phyloP scores from a whole-genome alignment of 116 monocot species.

The Zostera marina region DNA sequence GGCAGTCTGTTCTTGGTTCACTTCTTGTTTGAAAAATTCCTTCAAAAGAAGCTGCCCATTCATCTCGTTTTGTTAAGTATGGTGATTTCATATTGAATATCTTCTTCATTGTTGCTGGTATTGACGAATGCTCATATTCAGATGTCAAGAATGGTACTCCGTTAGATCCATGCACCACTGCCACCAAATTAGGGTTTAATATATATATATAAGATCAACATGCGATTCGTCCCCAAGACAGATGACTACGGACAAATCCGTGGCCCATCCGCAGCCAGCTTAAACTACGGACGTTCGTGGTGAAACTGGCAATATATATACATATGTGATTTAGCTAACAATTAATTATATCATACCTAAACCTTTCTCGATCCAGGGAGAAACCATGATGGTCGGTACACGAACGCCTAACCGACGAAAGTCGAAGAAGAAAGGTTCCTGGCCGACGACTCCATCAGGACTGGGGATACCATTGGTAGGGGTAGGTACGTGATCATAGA shows the following conservation, averaged over 20 bases:
- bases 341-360: conserved; percentile 28
- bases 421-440: conserved; percentile 44
- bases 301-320: too few relatives aligned
- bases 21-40: conserved; percentile 40
- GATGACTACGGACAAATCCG: not conserved
- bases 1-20: conserved; percentile 89
- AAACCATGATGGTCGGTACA: conserved; percentile 85
- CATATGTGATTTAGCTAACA: not conserved
- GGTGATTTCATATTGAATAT: conserved; percentile 57
- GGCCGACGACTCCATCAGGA: conserved; percentile 70
- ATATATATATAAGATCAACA: not conserved
- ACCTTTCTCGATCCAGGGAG: conserved; percentile 93
- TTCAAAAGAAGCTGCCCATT: conserved; percentile 90
- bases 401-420: conserved; percentile 79
- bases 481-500: conserved; percentile 76
- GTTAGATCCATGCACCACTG: conserved; percentile 83
- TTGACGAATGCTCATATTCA: conserved; percentile 93
- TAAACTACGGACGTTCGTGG: too few relatives aligned
- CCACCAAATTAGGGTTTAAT: conserved; percentile 1
- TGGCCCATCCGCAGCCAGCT: too few relatives aligned
- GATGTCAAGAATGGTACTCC: conserved; percentile 69
- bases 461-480: conserved; percentile 67
- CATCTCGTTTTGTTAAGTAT: conserved; percentile 69
- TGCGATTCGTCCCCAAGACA: not conserved
- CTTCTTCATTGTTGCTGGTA: conserved; percentile 86